These are phyloP conservation scores for Septoria petroselini DNA, from an alignment of 2,329 filamentous ascomycete species.

Conservation along the genomic window DNA sequence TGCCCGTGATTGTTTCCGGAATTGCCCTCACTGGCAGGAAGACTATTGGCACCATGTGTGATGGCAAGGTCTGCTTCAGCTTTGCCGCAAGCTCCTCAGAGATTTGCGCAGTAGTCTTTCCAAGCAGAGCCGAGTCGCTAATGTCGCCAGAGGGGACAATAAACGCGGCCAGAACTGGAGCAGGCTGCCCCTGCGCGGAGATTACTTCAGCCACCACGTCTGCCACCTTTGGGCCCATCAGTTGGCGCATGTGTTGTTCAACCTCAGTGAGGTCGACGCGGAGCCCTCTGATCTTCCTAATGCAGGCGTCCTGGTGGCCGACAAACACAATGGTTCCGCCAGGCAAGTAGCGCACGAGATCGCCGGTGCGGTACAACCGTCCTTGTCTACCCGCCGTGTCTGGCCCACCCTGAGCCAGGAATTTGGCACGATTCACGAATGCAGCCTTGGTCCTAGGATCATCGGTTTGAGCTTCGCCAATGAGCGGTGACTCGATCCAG, in stretches of 20 bases:
- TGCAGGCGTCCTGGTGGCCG: slow-evolving; percentile 69
- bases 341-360: slow-evolving; percentile 54
- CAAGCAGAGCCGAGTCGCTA: not conserved
- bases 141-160: slow-evolving; percentile 10
- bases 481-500: slow-evolving; percentile 46
- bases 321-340: slow-evolving; percentile 57
- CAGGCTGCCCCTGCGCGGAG: slow-evolving; percentile 21
- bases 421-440: slow-evolving; percentile 36
- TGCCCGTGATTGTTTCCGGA: slow-evolving; percentile 70
- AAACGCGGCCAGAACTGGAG: slow-evolving; percentile 13
- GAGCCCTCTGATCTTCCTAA: slow-evolving; percentile 70
- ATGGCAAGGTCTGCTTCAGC: slow-evolving; percentile 13
- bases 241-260: slow-evolving; percentile 38
- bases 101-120: slow-evolving; percentile 2
- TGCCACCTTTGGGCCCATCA: slow-evolving; percentile 38
- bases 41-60: slow-evolving; percentile 75
- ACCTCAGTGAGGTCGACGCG: slow-evolving; percentile 74
- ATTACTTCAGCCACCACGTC: slow-evolving; percentile 13
- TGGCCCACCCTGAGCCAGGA: slow-evolving; percentile 16
- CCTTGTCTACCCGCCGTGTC: slow-evolving; percentile 40
- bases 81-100: slow-evolving; percentile 2
- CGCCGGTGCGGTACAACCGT: slow-evolving; percentile 60
- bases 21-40: slow-evolving; percentile 66
- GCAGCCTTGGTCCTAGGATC: slow-evolving; percentile 31
- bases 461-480: slow-evolving; percentile 47